Base-by-base conservation (phyloP, 768 basidiomycete species). In the Sutorius australiensis region DNA sequence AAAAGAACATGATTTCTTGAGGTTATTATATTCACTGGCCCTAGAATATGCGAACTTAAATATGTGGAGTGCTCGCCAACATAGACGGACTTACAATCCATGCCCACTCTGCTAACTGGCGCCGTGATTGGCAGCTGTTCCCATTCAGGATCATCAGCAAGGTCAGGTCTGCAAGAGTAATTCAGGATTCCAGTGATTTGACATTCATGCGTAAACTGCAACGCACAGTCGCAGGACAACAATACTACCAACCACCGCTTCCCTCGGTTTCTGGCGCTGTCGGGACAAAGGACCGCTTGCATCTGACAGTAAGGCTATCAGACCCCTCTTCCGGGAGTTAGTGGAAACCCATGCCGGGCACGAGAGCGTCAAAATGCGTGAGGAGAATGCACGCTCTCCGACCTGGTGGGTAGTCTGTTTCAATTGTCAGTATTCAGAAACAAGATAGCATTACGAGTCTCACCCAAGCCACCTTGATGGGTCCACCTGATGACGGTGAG, bases 1-100 rank as follows among this genome's bases (percentile, higher is more conserved):
- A 88, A 54, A 37, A 88, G 71, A 11, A 72, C 67, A 46, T 75
- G 69, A 59, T 86, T 89, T 31, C 80, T 87, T 5, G 89, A 91
- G 3, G 77, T 49, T 1, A 69, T 67, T 14, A 79, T 76, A 54
- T 74, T 77, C 27, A 83, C 63, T 4, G 87, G 84, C 51, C 86
- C 88, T 91, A 12, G 40, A 51, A 54, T 37, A 50, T 13, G 32
- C 19, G 4, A 5, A 47, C 42, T 46, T 34, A 47, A 51, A 38
- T 33, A 27, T 24, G 6, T 37, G 33, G 6, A 11, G n/a, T 41
- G 19, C 10, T 14, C 37, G 21, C 6, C n/a, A 49, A 31, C 2
- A 44, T 8, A 32, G 27, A 42, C 31, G 24, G 38, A 61, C 79
- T 67, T 62, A 85, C 84, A 66, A 55, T 84, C 77, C 70, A 73